Conservation (phyloP, 208 protist species). For the Trypanosoma congolense region DNA sequence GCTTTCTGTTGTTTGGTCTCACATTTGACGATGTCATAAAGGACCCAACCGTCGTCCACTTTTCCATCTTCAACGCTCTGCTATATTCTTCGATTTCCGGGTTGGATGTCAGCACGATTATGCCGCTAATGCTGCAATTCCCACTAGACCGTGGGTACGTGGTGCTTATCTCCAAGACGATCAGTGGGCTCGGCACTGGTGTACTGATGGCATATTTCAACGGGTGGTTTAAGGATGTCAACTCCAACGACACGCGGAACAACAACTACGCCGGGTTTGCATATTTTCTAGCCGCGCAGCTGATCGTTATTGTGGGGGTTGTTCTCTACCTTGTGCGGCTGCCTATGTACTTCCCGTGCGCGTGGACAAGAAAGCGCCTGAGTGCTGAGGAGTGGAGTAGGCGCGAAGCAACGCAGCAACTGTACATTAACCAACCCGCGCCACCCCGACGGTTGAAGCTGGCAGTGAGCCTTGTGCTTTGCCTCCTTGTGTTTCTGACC, state of each 20-base stretch:
- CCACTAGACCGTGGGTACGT: slow-evolving; percentile 68
- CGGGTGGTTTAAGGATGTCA: slow-evolving; percentile 46
- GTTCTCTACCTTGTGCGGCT: slow-evolving; percentile 47
- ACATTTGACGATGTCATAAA: slow-evolving; percentile 52
- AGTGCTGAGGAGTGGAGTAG: slow-evolving; percentile 35
- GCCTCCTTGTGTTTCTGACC: slow-evolving; percentile 45
- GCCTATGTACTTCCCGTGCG: slow-evolving; percentile 49
- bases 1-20: slow-evolving; percentile 62
- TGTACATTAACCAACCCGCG: slow-evolving; percentile 50
- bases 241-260: slow-evolving; percentile 14
- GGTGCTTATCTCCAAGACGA: slow-evolving; percentile 79
- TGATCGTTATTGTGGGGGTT: slow-evolving; percentile 31
- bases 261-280: slow-evolving; percentile 56
- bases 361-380: slow-evolving; percentile 37
- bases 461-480: slow-evolving; percentile 35
- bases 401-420: slow-evolving; percentile 30
- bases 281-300: slow-evolving; percentile 42
- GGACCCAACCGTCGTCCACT: slow-evolving; percentile 35
- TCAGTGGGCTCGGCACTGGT: slow-evolving; percentile 69
- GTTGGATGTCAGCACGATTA: slow-evolving; percentile 59
- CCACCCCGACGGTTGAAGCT: slow-evolving; percentile 45
- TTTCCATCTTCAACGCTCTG: slow-evolving; percentile 65
- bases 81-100: slow-evolving; percentile 52
- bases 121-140: slow-evolving; percentile 83
- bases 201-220: slow-evolving; percentile 79